Base-by-base conservation (phyloP, 176 grass and related monocot genomes). In the Melocanna baccifera region DNA sequence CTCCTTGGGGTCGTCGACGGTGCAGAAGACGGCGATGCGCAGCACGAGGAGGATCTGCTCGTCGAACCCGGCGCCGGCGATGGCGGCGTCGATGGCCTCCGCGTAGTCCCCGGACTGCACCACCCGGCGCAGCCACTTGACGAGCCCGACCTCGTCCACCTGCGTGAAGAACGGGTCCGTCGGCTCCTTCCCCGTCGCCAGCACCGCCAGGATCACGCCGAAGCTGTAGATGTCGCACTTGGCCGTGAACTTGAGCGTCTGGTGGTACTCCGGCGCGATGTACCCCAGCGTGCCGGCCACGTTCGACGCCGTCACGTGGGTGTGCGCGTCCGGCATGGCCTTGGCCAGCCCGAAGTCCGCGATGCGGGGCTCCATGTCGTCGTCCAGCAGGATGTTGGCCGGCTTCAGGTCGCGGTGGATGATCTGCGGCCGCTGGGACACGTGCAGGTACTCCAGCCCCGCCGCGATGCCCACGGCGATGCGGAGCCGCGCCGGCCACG, bases 211-310 rank as follows among this genome's bases (percentile, higher is more conserved):
- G 43, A 98, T 92, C 9, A 98, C 93, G 22, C 96, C 96, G 45
- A 98, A 94, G 81, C 96, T 98, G 81, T 92, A 98, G 20, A 98
- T 82, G 80, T 98, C 96, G 63, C 91, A 94, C 80, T 92, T 98
- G 22, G 88, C 77, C 5, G 96, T 93, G 83, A 93, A 98, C 83
- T 87, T 90, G 51, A 86, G 10, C 53, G 93, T 94, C 82, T 89
- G 89, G 83, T 94, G 47, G 83, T 94, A 98, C 86, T 98, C 96
- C 28, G 96, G 93, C 47, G 96, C 93, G 75, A 98, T 98, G 89
- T 98, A 98, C 0, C 96, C 96, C 14, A 86, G 4, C 16, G 96
- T 96, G 1, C 96, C 96, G 3, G 91, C 96, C 0, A 98, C 25
- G 50, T 93, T 83, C 19, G 89, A 92, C 12, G 91, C 36, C 0